Conservation (phyloP, 2,329 filamentous ascomycete genomes). For the Pleurostoma richardsiae region DNA sequence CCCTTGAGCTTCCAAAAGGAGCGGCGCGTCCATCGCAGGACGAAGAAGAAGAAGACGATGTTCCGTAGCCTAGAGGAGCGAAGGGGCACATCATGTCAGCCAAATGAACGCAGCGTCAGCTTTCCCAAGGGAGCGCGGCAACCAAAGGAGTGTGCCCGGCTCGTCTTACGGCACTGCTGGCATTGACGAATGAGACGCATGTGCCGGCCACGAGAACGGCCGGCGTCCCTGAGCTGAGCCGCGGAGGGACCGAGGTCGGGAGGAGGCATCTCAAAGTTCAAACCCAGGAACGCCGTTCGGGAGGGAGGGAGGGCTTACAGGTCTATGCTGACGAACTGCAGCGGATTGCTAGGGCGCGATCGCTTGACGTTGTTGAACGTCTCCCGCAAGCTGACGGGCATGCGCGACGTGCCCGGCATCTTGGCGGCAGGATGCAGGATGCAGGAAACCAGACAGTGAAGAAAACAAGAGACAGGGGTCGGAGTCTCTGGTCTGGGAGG, state of each 20-base stretch:
- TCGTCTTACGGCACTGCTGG: neutral
- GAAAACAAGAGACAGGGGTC: too few species aligned
- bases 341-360: constrained; percentile 47
- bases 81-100: too few species aligned
- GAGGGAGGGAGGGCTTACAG: constrained; percentile 50
- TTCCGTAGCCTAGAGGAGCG: constrained; percentile 63
- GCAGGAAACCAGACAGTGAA: too few species aligned
- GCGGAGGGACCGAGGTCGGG: too few species aligned
- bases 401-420: constrained; percentile 64
- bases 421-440: neutral
- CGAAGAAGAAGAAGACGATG: constrained; percentile 81
- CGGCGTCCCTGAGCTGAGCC: too few species aligned
- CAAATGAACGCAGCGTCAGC: too few species aligned
- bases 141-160: neutral
- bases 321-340: constrained; percentile 61
- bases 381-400: constrained; percentile 67
- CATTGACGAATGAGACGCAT: neutral
- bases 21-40: constrained; percentile 77
- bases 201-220: too few species aligned
- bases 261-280: too few species aligned
- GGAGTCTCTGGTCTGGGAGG: too few species aligned
- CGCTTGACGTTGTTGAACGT: constrained; percentile 58
- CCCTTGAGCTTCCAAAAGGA: constrained; percentile 81
- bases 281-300: too few species aligned
- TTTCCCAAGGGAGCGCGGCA: too few species aligned